Evolutionary conservation across 176 grass and related monocot species (phyloP).

Genomic region (Oryza nivara): DNA sequence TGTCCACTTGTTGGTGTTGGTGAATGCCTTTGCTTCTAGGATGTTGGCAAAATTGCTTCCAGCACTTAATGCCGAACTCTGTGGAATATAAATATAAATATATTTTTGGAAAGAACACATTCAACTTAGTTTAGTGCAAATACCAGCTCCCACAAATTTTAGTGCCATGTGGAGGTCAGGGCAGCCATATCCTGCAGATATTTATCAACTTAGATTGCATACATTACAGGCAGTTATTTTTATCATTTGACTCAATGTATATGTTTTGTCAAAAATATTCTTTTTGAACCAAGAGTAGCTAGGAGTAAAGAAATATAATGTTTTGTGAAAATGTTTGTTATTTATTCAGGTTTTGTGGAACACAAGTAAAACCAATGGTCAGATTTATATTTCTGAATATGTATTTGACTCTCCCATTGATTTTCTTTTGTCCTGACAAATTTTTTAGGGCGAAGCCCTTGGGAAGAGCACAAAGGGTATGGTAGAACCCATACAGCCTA

Average conservation of each 20-base stretch:
- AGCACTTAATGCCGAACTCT: neutral
- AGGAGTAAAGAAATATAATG: neutral
- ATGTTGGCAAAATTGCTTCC: neutral
- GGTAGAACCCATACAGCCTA: constrained; percentile 69
- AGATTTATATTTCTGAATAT: constrained; percentile 17
- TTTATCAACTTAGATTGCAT: neutral
- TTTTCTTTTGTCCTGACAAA: constrained; percentile 27
- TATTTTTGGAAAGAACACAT: neutral
- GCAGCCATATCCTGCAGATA: neutral
- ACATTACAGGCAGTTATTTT: neutral
- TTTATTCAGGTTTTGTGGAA: constrained; percentile 12
- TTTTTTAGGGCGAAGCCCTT: constrained; percentile 66
- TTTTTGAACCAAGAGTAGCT: constrained; percentile 3
- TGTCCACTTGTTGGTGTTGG: constrained; percentile 28
- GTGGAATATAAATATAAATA: neutral
- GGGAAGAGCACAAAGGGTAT: constrained; percentile 81
- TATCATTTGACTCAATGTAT: neutral
- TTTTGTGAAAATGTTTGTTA: constrained; percentile 19
- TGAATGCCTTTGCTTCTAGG: constrained; percentile 24
- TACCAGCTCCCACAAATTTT: neutral
- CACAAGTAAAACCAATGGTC: neutral
- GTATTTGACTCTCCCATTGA: constrained; percentile 10
- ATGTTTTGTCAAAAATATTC: constrained; percentile 8
- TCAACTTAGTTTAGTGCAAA: neutral
- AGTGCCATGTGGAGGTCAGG: neutral